Base-by-base conservation (phyloP, 306 rosid species). In the Calophaca sinica region DNA sequence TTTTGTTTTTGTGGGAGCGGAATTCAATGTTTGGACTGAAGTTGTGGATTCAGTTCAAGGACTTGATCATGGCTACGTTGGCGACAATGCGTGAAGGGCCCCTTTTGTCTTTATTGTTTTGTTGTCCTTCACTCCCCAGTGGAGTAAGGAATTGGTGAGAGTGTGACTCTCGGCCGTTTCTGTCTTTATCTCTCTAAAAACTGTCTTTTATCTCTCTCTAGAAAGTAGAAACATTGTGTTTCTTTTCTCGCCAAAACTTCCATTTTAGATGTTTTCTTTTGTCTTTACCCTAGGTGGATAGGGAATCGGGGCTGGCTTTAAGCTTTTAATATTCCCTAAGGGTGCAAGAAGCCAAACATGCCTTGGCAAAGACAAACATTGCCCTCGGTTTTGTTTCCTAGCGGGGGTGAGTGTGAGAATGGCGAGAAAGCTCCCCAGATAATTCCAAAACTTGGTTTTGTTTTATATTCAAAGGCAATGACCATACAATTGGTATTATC, bases 291-390 rank as follows among this genome's bases (percentile, higher is more conserved):
- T 1, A 9, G 86, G 82, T 86, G 90, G 93, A 88, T 81, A 59
- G 86, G 90, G 96, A 93, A 93, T 93, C 90, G 73, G 81, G 81
- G 83, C 58, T 61, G 88, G 87, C 87, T 48, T 63, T 31, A 52
- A 73, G 8, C 12, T 6, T 49, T 65, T 68, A 31, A 84, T 86
- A 88, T 93, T 90, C 96, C 86, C 42, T 57, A 81, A 68, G 79
- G 76, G 38, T 32, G 78, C 74, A 77, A 59, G 52, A 77, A 72
- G 76, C 88, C 97, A 90, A 93, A 87, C 91, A 84, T 44, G 88
- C 83, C 87, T 76, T 73, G 68, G 84, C 98, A 90, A 90, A 78
- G 88, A 90, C 92, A 92, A 90, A 86, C 87, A 75, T 72, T 84
- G 72, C 77, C 70, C 86, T 78, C 65, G 33, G 66, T 65, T 81